Conservation (phyloP, 2,329 filamentous ascomycete species). For the Calonectria naviculata region DNA sequence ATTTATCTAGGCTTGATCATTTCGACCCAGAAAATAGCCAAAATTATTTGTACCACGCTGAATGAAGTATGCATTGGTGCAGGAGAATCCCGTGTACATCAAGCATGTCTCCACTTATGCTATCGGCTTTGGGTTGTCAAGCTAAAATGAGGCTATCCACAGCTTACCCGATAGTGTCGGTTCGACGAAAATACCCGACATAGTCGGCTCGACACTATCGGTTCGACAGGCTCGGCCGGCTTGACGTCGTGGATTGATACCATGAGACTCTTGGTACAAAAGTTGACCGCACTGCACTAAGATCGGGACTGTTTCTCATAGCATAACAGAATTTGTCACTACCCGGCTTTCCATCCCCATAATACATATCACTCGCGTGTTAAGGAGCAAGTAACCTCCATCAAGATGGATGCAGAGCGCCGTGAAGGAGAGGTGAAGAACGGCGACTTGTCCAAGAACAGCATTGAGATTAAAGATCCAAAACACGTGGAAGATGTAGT, state of each 20-base stretch:
- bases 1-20: neutral
- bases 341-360: too few species aligned
- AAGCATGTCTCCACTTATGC: too few species aligned
- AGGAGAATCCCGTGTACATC: too few species aligned
- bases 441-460: neutral
- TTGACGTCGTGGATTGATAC: neutral
- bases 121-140: neutral
- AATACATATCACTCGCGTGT: too few species aligned
- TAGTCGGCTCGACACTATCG: slow-evolving; percentile 6
- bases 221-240: slow-evolving; percentile 7
- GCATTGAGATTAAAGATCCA: neutral
- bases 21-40: too few species aligned
- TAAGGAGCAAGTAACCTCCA: neutral
- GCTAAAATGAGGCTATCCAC: neutral
- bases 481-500: neutral
- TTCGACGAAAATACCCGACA: neutral
- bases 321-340: neutral
- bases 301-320: neutral
- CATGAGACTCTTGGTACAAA: neutral
- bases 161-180: neutral
- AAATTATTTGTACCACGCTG: too few species aligned
- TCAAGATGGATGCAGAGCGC: neutral
- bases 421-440: neutral
- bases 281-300: neutral
- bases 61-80: too few species aligned